These are phyloP conservation scores for Leccinum olivaceoglutinosum DNA, from an alignment of 1,284 basidiomycete genomes.

Conservation along the genomic window DNA sequence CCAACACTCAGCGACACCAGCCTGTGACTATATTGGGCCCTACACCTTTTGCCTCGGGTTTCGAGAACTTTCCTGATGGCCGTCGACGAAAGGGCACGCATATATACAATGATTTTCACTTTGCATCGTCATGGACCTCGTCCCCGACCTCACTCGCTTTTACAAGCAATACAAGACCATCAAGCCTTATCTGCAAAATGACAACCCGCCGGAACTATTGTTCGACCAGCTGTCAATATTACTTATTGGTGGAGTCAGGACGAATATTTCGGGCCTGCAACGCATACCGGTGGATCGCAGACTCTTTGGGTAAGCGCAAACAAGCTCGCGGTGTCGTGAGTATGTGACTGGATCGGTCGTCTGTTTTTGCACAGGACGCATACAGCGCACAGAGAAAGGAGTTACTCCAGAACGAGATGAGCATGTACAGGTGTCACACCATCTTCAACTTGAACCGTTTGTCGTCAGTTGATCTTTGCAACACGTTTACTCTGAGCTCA, in stretches of 20 bases:
- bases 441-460: constrained; percentile 88
- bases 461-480: constrained; percentile 20
- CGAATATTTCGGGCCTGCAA: constrained; percentile 95
- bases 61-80: constrained; percentile 28
- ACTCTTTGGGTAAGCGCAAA: constrained; percentile 65
- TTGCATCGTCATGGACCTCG: constrained; percentile 92
- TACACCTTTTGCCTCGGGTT: constrained; percentile 10
- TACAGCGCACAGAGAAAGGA: constrained; percentile 83
- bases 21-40: constrained; percentile 17
- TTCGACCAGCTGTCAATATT: constrained; percentile 86
- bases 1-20: constrained; percentile 20
- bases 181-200: constrained; percentile 91
- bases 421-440: constrained; percentile 72
- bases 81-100: constrained; percentile 40
- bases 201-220: constrained; percentile 88
- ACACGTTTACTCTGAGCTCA: neutral
- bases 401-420: constrained; percentile 92
- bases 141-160: constrained; percentile 85
- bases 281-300: constrained; percentile 96
- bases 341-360: constrained; percentile 45
- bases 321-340: neutral
- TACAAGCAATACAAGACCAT: constrained; percentile 99
- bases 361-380: constrained; percentile 52
- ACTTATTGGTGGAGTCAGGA: constrained; percentile 99
- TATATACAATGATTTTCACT: constrained; percentile 2